Percentiles rank a stretch among this genome's conserved stretches.
Evolutionary conservation across 164 flowering plant genomes (phyloP).

Genomic region (Annona squamosa): DNA sequence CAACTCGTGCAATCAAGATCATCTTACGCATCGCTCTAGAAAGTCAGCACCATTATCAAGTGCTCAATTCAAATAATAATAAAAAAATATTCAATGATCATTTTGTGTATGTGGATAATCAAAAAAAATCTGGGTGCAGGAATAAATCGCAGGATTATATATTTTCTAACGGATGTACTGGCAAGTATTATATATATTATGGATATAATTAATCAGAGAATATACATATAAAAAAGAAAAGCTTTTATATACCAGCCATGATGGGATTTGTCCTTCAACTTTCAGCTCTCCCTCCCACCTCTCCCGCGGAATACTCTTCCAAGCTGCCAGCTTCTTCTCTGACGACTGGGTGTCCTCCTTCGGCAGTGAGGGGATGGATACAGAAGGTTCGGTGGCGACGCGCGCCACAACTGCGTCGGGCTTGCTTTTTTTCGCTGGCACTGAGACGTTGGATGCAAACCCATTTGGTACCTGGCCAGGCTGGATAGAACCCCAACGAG

Average conservation of each 20-base stretch:
- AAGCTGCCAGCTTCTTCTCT: slow-evolving; percentile 45
- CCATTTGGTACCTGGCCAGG: background rate
- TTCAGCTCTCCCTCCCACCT: slow-evolving; percentile 85
- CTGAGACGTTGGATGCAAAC: background rate
- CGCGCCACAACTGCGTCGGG: slow-evolving; percentile 18
- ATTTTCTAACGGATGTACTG: too few species aligned
- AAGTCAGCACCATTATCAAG: too few species aligned
- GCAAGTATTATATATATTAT: too few species aligned
- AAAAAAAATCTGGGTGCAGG: too few species aligned
- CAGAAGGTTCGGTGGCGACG: slow-evolving; percentile 38
- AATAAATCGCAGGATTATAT: too few species aligned
- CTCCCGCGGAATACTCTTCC: slow-evolving; percentile 77
- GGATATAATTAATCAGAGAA: too few species aligned
- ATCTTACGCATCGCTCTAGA: too few species aligned
- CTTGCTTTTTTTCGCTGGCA: background rate
- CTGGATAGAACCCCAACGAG: slow-evolving; percentile 2
- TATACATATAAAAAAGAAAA: background rate
- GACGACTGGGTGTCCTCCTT: slow-evolving; percentile 2
- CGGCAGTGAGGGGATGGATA: slow-evolving; percentile 14
- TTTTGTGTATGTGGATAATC: too few species aligned
- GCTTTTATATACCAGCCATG: slow-evolving; percentile 66
- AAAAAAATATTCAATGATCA: too few species aligned
- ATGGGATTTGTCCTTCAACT: slow-evolving; percentile 74
- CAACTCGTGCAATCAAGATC: too few species aligned
- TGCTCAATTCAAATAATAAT: too few species aligned